A percentile compares a stretch with the other conserved stretches of the same genome.
Evolutionary conservation across 2,329 filamentous ascomycete genomes (phyloP).

Genomic region (Fusarium annulatum): DNA sequence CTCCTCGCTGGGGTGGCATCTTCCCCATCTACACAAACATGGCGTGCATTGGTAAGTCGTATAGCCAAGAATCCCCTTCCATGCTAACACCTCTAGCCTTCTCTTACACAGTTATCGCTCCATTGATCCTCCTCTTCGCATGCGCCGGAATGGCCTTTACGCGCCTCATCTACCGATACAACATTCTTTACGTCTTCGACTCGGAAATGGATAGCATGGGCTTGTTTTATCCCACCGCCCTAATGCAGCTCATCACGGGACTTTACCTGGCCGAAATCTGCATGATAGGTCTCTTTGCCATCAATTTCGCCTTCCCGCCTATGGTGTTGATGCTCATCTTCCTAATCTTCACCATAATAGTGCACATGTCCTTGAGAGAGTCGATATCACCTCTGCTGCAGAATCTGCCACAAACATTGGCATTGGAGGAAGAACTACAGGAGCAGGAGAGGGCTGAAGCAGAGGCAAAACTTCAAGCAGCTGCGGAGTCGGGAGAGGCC

Average conservation of each 20-base stretch:
- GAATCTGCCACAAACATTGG: constrained; percentile 80
- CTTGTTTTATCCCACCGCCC: constrained; percentile 84
- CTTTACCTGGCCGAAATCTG: constrained; percentile 86
- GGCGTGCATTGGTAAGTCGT: constrained; percentile 75
- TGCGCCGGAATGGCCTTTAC: constrained; percentile 82
- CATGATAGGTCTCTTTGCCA: constrained; percentile 84
- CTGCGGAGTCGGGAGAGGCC: constrained; percentile 37
- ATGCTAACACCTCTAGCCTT: constrained; percentile 66
- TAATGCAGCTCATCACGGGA: constrained; percentile 87
- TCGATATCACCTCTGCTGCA: constrained; percentile 81
- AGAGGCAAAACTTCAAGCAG: constrained; percentile 38
- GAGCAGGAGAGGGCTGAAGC: constrained; percentile 61
- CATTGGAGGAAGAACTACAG: constrained; percentile 64
- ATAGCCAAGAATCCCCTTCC: no score
- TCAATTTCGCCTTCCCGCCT: constrained; percentile 74
- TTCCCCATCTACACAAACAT: constrained; percentile 86
- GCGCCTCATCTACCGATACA: constrained; percentile 91
- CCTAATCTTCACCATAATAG: constrained; percentile 79
- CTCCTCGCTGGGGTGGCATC: constrained; percentile 85
- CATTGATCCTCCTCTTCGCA: constrained; percentile 85
- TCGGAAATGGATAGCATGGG: constrained; percentile 88
- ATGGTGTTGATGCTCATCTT: constrained; percentile 81
- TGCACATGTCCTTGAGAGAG: constrained; percentile 78
- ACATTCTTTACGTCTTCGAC: constrained; percentile 87
- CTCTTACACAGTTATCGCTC: constrained; percentile 87